These are phyloP conservation scores for Leccinum imitatum DNA, from an alignment of 768 basidiomycete species.

Conservation along the genomic window DNA sequence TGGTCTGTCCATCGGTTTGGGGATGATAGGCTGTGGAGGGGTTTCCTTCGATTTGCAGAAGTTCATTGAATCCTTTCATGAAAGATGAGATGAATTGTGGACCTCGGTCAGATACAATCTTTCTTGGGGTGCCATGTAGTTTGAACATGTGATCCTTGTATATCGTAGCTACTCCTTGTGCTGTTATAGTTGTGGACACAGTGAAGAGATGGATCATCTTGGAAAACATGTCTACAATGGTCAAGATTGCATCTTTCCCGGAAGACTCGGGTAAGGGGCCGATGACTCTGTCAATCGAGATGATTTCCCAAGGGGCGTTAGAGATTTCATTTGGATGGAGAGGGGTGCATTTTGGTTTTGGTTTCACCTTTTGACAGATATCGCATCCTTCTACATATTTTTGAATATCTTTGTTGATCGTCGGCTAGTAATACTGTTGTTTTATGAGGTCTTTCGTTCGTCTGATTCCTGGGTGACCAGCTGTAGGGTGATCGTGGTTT, in stretches of 20 bases:
- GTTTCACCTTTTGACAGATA: neutral
- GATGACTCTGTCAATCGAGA: neutral
- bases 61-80: neutral
- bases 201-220: neutral
- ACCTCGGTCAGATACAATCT: neutral
- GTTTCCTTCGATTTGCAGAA: neutral
- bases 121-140: neutral
- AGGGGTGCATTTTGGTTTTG: neutral
- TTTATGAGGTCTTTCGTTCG: neutral
- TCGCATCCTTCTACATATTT: neutral
- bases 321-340: neutral
- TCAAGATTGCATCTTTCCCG: neutral
- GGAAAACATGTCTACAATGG: neutral
- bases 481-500: neutral
- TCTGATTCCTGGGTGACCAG: neutral
- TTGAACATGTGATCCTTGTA: neutral
- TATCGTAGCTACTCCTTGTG: neutral
- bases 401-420: accelerated
- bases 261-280: neutral
- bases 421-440: neutral
- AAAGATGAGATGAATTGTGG: neutral
- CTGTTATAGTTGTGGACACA: neutral
- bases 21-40: neutral
- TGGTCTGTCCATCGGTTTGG: neutral
- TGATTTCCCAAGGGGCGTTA: neutral